Conservation (phyloP, 2,329 filamentous ascomycete species). For the Ophiostoma sp. region DNA sequence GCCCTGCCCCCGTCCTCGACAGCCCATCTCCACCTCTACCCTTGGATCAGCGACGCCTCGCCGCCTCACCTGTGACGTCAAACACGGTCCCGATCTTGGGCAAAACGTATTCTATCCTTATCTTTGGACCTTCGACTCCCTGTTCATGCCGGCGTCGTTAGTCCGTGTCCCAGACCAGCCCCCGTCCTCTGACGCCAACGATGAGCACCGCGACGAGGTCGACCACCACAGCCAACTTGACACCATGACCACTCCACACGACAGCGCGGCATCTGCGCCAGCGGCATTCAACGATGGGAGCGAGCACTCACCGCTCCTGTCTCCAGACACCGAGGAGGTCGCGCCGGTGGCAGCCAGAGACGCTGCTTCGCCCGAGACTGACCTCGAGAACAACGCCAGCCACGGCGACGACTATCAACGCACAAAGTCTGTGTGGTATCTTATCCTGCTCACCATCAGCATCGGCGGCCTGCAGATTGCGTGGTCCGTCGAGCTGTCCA, state of each 20-base stretch:
- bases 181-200: conserved; percentile 19
- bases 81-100: neutral
- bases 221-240: conserved; percentile 7
- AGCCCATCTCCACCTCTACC: neutral
- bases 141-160: conserved; percentile 39
- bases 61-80: neutral
- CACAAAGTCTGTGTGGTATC: conserved; percentile 77
- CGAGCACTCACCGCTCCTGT: conserved; percentile 48
- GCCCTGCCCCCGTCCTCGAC: neutral
- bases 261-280: conserved; percentile 17
- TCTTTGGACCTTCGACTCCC: neutral
- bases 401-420: conserved; percentile 49
- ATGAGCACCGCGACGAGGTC: neutral
- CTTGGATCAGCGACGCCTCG: neutral
- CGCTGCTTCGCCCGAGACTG: conserved; percentile 31
- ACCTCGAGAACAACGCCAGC: conserved; percentile 27
- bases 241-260: conserved; percentile 23
- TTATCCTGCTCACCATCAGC: conserved; percentile 78
- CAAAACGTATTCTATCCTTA: neutral
- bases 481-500: conserved; percentile 91
- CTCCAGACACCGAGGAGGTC: conserved; percentile 24
- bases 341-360: conserved; percentile 24
- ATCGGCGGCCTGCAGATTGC: conserved; percentile 88
- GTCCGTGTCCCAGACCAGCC: conserved; percentile 28
- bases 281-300: conserved; percentile 28